Base-by-base conservation (phyloP, 2,329 filamentous ascomycete genomes). In the Aspergillus sp. region DNA sequence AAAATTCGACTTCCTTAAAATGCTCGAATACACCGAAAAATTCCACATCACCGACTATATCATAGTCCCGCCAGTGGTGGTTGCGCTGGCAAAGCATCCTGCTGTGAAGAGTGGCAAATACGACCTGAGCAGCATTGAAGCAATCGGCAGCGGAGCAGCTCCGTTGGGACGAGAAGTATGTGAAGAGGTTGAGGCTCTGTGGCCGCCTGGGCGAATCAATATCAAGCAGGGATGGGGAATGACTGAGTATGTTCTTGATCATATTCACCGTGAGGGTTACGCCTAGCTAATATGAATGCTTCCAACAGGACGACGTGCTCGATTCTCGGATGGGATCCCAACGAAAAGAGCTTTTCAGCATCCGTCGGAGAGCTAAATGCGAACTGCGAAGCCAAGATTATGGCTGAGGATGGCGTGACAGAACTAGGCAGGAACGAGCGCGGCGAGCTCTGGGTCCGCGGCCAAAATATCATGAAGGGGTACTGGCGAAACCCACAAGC, bases 161-260 rank as follows among this genome's bases (percentile, higher is more conserved):
- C 91, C 91, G 1, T 77, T 91, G 54, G 74, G 73, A 9, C 61
- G 72, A 57, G 74, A 90, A 63, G 79, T 87, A 3, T 81, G 79
- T 59, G 79, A 81, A 11, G 86, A 89, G 66, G 83, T 87, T 9
- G 83, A 89, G 72, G 82, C 79, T 61, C 71, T 88, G 60, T 87
- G 87, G 81, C 76, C 79, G 1, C 64, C 71, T 66, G 78, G 81
- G 15, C 71, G 75, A 23, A 75, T 87, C 25, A 83, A 84, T 66
- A 72, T 88, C 30, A 84, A 83, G 71, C 91, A 94, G 75, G 92
- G 91, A 4, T 96, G 91, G 90, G 92, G 92, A 5, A 94, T 96
- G 92, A 95, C 92, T 1, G 92, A 95, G 77, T 81, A 70, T 73
- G 79, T 64, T 59, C 13, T 19, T 19, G 15, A 17, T 38, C 23